A percentile compares a stretch with the other conserved stretches of the same genome.
Conservation (phyloP, 179 eudicot species). For the Beta corolliflora region DNA sequence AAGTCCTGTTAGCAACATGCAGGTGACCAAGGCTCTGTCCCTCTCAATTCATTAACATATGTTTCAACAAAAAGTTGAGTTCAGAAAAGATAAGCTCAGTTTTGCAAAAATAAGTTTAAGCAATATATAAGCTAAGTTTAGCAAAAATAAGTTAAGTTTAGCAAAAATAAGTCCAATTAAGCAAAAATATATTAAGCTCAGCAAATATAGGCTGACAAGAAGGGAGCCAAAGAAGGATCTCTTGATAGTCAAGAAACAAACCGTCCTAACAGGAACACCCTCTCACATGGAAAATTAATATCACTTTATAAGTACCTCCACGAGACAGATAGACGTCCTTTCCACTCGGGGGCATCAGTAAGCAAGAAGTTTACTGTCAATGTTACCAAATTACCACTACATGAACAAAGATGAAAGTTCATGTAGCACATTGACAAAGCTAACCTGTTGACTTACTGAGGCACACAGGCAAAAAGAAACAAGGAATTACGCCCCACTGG, state of each 20-base stretch:
- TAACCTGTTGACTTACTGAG: background rate
- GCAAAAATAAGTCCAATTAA: too few species aligned
- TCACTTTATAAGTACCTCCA: background rate
- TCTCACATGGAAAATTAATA: background rate
- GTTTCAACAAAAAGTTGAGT: too few species aligned
- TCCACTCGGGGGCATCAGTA: background rate
- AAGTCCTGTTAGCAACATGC: background rate
- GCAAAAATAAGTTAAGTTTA: too few species aligned
- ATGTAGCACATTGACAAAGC: background rate
- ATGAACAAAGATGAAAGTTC: background rate
- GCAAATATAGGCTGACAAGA: too few species aligned
- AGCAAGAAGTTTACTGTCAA: background rate
- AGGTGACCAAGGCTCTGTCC: background rate
- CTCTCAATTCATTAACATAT: too few species aligned
- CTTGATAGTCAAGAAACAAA: background rate
- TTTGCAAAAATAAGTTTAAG: too few species aligned
- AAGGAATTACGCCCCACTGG: too few species aligned
- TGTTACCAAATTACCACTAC: background rate
- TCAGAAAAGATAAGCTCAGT: too few species aligned
- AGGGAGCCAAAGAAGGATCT: too few species aligned
- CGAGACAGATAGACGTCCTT: background rate
- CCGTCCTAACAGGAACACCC: background rate
- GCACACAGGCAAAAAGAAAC: too few species aligned
- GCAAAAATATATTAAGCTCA: too few species aligned
- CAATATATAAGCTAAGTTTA: too few species aligned